Conservation (phyloP, 179 eudicot genomes). For the Silene vulgaris region DNA sequence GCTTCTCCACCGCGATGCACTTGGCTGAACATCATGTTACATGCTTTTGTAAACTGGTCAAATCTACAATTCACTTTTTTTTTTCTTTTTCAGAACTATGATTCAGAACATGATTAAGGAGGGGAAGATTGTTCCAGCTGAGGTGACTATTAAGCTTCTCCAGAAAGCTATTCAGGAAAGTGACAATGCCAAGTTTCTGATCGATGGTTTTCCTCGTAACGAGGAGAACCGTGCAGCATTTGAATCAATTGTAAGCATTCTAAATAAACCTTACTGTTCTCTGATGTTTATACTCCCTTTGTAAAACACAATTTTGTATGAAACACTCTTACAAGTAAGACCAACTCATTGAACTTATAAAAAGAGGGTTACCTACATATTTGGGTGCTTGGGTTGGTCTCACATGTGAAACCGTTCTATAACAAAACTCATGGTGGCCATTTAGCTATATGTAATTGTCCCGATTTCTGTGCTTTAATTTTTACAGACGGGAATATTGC, state of each 20-base stretch:
- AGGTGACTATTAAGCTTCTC: conserved; percentile 86
- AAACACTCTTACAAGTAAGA: conserved; percentile 3
- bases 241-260: conserved; percentile 63
- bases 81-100: conserved; percentile 45
- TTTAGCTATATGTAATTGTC: neutral
- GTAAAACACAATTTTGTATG: neutral
- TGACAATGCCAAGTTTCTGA: conserved; percentile 67
- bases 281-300: neutral
- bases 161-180: conserved; percentile 66
- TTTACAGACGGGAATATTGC: conserved; percentile 39
- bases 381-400: too few relatives aligned
- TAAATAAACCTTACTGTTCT: neutral
- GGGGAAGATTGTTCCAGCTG: conserved; percentile 95
- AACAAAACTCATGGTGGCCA: too few relatives aligned
- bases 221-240: conserved; percentile 92
- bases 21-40: too few relatives aligned
- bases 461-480: conserved; percentile 1
- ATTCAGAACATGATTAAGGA: conserved; percentile 90
- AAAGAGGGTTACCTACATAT: too few relatives aligned
- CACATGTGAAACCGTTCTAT: too few relatives aligned
- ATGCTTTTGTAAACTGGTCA: too few relatives aligned
- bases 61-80: neutral
- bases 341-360: too few relatives aligned
- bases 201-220: conserved; percentile 96
- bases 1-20: neutral